Evolutionary conservation across 2,329 filamentous ascomycete species (phyloP), one percentile per base, ranked within the genome.

Genomic region (Paracoccidioides lutzii): DNA sequence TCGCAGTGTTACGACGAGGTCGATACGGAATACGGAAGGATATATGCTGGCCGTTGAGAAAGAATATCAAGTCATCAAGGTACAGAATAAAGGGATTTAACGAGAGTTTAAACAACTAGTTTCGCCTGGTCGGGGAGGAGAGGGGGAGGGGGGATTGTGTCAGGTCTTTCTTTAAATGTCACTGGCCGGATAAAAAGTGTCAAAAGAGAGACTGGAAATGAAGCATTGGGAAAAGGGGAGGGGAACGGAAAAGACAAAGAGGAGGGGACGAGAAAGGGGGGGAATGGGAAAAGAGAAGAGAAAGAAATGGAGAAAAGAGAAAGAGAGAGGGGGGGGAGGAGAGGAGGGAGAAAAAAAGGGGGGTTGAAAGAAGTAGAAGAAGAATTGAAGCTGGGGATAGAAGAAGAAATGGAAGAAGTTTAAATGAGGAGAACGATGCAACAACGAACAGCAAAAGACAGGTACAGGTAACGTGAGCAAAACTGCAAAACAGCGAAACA

Each of bases 391-490:
- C 28, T 14, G 28, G 30, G 6, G 44, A 46, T 32, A 33, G 58
- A 54, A 54, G 53, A 59, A 45, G 45, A 56, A 41, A 59, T 55
- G 57, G 59, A 56, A 56, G 60, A 51, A 53, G 57, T 37, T 28
- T 10, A 15, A 30, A 51, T n/a, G 54, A 57, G 52, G 59, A 58
- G 54, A 52, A 55, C 55, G 58, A 59, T 58, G 59, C 59, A 63
- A 59, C 10, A 44, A 52, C 35, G 52, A n/a, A 44, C 22, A 22
- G 52, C 35, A n/a, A 43, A 22, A 28, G 32, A 30, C 42, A 41
- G 45, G 49, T 9, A 3, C 40, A 52, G 49, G 49, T 52, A 52
- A 52, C 49, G 37, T 52, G 35, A 52, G 49, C 32, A 32, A 49
- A 12, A 15, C 22, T 22, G 22, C 22, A 22, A 22, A 22, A 22